A percentile compares a stretch with the other conserved stretches of the same genome.
These are phyloP conservation scores for Gremmenia infestans DNA, from an alignment of 2,329 filamentous ascomycete species.

Conservation along the genomic window DNA sequence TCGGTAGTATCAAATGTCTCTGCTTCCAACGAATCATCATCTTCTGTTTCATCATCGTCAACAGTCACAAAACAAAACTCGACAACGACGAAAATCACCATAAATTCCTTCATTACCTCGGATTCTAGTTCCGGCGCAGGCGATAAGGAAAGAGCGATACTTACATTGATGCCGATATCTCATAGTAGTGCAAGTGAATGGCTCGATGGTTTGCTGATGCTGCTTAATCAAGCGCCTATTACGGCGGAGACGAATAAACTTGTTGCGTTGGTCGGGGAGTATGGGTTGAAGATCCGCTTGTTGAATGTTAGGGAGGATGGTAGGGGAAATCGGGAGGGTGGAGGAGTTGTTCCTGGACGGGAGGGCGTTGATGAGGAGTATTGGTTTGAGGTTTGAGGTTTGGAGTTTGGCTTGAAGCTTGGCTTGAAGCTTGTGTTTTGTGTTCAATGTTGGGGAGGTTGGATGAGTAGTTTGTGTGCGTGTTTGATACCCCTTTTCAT, in stretches of 20 bases:
- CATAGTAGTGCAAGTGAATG: constrained; percentile 89
- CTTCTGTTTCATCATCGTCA: constrained; percentile 38
- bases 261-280: constrained; percentile 79
- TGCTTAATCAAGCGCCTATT: constrained; percentile 91
- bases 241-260: constrained; percentile 94
- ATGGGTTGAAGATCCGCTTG: constrained; percentile 86
- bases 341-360: constrained; percentile 71
- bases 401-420: not conserved
- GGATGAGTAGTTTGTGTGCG: no score
- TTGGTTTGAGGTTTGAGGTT: constrained; percentile 58
- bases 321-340: constrained; percentile 46
- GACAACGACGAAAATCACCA: constrained; percentile 77
- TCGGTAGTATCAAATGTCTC: constrained; percentile 87
- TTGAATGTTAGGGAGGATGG: constrained; percentile 87
- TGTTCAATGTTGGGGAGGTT: no score
- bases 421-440: no score
- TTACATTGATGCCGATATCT: constrained; percentile 77
- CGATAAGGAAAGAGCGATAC: constrained; percentile 49
- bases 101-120: constrained; percentile 83
- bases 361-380: constrained; percentile 90
- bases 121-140: constrained; percentile 56
- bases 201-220: constrained; percentile 92
- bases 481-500: no score
- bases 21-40: constrained; percentile 42
- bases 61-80: constrained; percentile 34